Percentiles rank a stretch among this genome's conserved stretches.
Evolutionary conservation across 441 rosid species (phyloP).

Genomic region (Melastoma candidum): DNA sequence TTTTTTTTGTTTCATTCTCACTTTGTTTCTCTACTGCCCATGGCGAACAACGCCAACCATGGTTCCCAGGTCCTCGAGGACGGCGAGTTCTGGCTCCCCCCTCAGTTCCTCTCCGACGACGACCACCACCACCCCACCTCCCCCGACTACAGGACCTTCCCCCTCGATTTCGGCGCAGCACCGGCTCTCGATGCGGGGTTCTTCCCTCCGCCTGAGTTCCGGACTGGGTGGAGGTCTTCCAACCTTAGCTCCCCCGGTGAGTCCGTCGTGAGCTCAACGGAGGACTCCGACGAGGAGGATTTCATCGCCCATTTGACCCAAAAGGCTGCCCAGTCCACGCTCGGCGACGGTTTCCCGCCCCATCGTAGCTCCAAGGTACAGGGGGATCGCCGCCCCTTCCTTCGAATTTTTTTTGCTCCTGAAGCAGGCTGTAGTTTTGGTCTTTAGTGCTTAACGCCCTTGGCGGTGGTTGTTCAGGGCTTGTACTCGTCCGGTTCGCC

Average conservation of each 20-base stretch:
- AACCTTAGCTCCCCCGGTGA: conserved; percentile 54
- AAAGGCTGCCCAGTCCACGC: conserved; percentile 36
- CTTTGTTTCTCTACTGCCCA: neutral
- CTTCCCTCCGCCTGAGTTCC: conserved; percentile 19
- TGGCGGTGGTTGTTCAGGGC: conserved; percentile 20
- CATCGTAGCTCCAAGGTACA: conserved; percentile 23
- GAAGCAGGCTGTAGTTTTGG: neutral
- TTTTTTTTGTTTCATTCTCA: neutral
- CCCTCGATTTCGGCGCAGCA: neutral
- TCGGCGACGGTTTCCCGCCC: conserved; percentile 24
- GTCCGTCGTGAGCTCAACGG: conserved; percentile 41
- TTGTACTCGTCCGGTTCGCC: conserved; percentile 39
- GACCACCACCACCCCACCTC: conserved; percentile 14
- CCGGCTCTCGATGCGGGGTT: conserved; percentile 14
- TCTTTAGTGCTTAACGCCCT: neutral
- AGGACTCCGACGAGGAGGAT: conserved; percentile 53
- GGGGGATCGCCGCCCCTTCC: neutral
- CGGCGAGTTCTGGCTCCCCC: conserved; percentile 71
- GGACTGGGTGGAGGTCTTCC: conserved; percentile 30
- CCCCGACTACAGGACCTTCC: neutral
- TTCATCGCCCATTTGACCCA: conserved; percentile 35
- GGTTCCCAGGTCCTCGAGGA: conserved; percentile 21
- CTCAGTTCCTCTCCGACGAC: conserved; percentile 60
- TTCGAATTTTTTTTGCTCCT: neutral
- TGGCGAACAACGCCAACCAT: conserved; percentile 36